These are phyloP conservation scores for Cystobasidium tubakii DNA, from an alignment of 768 basidiomycete species.

Conservation along the genomic window DNA sequence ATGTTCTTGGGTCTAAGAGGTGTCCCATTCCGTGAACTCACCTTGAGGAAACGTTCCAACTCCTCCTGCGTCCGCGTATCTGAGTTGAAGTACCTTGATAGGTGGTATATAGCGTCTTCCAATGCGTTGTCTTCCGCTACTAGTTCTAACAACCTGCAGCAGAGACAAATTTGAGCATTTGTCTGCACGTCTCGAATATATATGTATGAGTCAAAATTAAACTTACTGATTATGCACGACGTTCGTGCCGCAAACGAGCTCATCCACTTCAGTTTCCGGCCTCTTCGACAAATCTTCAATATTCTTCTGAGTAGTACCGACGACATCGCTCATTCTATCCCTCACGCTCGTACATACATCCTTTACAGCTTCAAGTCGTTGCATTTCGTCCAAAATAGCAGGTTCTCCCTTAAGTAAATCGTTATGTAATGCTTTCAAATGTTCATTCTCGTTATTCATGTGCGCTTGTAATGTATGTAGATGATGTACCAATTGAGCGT, in stretches of 20 bases:
- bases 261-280: conserved; percentile 90
- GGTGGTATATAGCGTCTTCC: conserved; percentile 95
- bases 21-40: no score
- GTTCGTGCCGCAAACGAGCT: conserved; percentile 86
- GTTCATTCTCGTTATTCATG: conserved; percentile 62
- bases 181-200: no score
- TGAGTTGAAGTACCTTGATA: conserved; percentile 79
- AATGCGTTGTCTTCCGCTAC: conserved; percentile 99
- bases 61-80: conserved; percentile 70
- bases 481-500: conserved; percentile 67
- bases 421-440: conserved; percentile 67
- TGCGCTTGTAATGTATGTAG: conserved; percentile 55
- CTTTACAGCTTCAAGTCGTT: conserved; percentile 80
- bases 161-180: not conserved
- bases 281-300: conserved; percentile 70
- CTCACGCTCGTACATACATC: conserved; percentile 81
- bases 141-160: conserved; percentile 74
- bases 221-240: conserved; percentile 96
- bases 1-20: no score
- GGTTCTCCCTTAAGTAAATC: conserved; percentile 86
- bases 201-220: not conserved
- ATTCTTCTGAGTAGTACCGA: conserved; percentile 65
- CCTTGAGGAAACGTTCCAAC: conserved; percentile 82
- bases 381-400: conserved; percentile 94
- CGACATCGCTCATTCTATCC: conserved; percentile 59